These are phyloP conservation scores for Termitomyces sp. DNA, from an alignment of 768 basidiomycete genomes.

Conservation along the genomic window DNA sequence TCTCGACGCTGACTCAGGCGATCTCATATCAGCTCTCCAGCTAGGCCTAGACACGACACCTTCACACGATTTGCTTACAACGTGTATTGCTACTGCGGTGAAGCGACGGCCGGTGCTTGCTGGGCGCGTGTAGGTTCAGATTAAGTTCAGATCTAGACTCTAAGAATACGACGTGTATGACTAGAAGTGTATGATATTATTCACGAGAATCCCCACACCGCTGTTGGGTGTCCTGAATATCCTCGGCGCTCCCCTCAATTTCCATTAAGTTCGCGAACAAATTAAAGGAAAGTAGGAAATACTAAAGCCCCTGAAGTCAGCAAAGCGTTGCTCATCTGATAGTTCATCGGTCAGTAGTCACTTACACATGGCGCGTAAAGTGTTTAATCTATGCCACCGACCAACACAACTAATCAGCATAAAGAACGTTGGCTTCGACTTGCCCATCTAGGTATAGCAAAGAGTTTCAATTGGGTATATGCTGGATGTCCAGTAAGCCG, in stretches of 20 bases:
- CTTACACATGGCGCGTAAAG: background rate
- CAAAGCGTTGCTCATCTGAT: background rate
- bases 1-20: slow-evolving; percentile 39
- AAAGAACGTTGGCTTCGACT: background rate
- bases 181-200: slow-evolving; percentile 1
- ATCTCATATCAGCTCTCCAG: slow-evolving; percentile 48
- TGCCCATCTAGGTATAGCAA: background rate
- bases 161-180: background rate
- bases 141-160: background rate
- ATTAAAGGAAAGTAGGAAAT: too few relatives aligned
- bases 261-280: background rate
- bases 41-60: slow-evolving; percentile 34
- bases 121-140: background rate
- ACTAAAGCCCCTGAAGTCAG: background rate
- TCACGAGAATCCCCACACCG: background rate
- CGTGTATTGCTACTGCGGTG: slow-evolving; percentile 21
- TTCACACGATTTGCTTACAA: slow-evolving; percentile 17
- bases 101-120: slow-evolving; percentile 14
- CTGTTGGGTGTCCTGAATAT: background rate
- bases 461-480: background rate
- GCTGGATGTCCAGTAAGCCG: background rate
- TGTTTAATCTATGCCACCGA: background rate
- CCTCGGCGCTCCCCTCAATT: background rate
- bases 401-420: background rate
- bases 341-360: background rate